Percentiles rank a stretch among this genome's conserved stretches.
Conservation (phyloP, 768 basidiomycete genomes). For the Mycena pura region DNA sequence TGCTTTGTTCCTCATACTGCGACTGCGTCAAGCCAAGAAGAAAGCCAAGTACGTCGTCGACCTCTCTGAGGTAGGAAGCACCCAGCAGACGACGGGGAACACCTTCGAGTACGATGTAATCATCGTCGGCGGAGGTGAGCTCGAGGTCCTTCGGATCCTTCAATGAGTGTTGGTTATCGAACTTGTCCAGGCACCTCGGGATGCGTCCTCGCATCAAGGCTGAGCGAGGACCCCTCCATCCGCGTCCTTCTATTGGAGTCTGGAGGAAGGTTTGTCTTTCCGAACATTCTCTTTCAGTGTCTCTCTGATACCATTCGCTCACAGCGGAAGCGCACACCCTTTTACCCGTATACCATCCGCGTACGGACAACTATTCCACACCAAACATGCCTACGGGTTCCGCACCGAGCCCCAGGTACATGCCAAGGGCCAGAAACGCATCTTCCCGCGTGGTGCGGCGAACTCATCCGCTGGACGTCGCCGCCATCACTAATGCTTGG, state of each 20-base stretch:
- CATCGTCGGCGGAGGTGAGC: conserved; percentile 61
- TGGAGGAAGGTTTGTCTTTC: conserved; percentile 58
- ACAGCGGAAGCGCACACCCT: conserved; percentile 51
- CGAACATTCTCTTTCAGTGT: neutral
- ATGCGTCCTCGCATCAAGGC: conserved; percentile 63
- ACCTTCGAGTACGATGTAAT: conserved; percentile 52
- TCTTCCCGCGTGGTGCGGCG: conserved; percentile 68
- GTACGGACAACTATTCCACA: conserved; percentile 49
- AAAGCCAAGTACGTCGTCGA: conserved; percentile 16
- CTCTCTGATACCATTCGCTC: neutral
- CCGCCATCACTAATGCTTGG: no score
- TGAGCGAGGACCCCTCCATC: conserved; percentile 61
- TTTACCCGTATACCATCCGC: conserved; percentile 53
- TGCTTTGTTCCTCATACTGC: conserved; percentile 14
- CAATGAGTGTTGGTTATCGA: neutral
- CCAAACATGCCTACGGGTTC: conserved; percentile 58
- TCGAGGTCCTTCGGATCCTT: neutral
- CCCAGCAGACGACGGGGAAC: neutral
- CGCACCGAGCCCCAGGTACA: conserved; percentile 62
- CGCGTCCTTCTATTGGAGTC: conserved; percentile 66
- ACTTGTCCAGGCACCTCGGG: conserved; percentile 59
- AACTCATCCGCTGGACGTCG: neutral
- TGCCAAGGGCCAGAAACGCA: conserved; percentile 53
- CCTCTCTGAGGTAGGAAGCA: conserved; percentile 21
- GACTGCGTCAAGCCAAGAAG: neutral